Conservation (phyloP, 2,329 filamentous ascomycete species). For the Colletotrichum sp. region DNA sequence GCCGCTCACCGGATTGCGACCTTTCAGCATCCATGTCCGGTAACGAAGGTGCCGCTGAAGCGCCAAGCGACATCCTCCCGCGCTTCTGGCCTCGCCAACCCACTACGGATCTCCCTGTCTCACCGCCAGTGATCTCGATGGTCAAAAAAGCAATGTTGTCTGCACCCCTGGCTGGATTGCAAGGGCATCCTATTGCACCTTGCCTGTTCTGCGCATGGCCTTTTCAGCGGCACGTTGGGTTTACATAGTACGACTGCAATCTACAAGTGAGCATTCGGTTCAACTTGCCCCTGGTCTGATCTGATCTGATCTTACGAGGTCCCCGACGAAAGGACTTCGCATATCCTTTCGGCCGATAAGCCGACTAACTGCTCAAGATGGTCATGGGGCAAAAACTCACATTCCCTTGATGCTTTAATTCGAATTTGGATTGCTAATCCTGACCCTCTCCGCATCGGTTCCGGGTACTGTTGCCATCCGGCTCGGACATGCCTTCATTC, state of each 20-base stretch:
- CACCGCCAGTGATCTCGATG: conserved; percentile 11
- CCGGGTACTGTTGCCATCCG: not conserved
- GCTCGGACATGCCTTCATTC: not conserved
- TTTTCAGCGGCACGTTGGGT: not conserved
- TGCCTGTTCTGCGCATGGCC: not conserved
- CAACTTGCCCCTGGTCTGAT: not conserved
- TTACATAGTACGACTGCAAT: not conserved
- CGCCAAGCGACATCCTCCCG: not conserved
- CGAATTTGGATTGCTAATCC: not conserved
- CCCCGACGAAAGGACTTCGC: not conserved
- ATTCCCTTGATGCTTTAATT: not conserved
- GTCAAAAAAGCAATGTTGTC: conserved; percentile 5
- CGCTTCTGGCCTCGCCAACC: not conserved
- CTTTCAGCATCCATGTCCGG: not conserved
- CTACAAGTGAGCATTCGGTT: not conserved
- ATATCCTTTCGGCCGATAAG: not conserved
- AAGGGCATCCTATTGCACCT: conserved; percentile 15
- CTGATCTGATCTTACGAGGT: not conserved
- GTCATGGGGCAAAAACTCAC: not conserved
- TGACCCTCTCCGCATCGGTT: not conserved
- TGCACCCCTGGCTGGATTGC: conserved; percentile 13
- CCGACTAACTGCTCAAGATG: not conserved
- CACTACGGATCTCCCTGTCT: conserved; percentile 5
- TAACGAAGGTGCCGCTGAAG: not conserved
- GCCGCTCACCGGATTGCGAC: not conserved